A percentile compares a stretch with the other conserved stretches of the same genome.
Evolutionary conservation across 2,329 filamentous ascomycete genomes (phyloP).

Genomic region (Bertia moriformis): DNA sequence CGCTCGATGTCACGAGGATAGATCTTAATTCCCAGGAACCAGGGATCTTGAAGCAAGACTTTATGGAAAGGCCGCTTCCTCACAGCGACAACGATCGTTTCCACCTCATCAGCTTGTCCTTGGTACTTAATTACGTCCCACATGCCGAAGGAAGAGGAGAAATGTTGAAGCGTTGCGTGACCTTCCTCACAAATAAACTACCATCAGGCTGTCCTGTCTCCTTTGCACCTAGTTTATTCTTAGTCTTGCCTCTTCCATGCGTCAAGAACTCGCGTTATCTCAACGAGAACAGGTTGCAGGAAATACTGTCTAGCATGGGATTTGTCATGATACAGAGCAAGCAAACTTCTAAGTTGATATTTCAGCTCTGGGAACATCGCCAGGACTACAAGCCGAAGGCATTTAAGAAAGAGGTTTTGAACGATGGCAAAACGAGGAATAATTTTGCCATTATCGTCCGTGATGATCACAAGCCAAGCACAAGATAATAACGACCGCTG

Average conservation of each 20-base stretch:
- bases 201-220: conserved; percentile 4
- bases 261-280: conserved; percentile 3
- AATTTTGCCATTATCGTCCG: conserved; percentile 2
- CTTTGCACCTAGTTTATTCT: not conserved
- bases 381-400: not conserved
- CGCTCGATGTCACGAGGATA: conserved; percentile 68
- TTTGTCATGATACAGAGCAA: not conserved
- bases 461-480: conserved; percentile 1
- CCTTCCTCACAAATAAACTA: conserved; percentile 40
- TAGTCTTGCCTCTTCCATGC: conserved; percentile 2
- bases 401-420: not conserved
- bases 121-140: conserved; percentile 90
- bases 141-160: conserved; percentile 60
- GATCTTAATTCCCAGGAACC: conserved; percentile 77
- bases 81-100: conserved; percentile 47
- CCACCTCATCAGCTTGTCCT: conserved; percentile 77
- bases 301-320: conserved; percentile 1
- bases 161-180: conserved; percentile 67
- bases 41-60: conserved; percentile 77
- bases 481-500: conserved; percentile 1
- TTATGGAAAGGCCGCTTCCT: conserved; percentile 76
- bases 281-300: conserved; percentile 2
- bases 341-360: not conserved
- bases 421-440: not conserved
- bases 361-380: not conserved